These are phyloP conservation scores for Xylaria sp. DNA, from an alignment of 2,329 filamentous ascomycete species.

Conservation along the genomic window DNA sequence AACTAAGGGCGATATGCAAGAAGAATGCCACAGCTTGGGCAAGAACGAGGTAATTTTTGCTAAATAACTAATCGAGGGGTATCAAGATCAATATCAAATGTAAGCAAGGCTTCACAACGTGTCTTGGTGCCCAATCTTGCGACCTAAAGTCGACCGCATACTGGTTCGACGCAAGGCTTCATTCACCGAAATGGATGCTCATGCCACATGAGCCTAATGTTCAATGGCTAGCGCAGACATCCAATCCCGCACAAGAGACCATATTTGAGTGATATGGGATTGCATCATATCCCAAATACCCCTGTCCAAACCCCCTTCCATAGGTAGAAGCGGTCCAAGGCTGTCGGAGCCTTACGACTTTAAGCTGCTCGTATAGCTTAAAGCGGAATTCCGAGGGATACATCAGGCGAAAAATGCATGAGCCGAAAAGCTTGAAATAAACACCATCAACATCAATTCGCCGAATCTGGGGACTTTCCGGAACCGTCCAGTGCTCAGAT, in stretches of 20 bases:
- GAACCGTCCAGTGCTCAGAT: slow-evolving; percentile 1
- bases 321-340: neutral
- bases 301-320: neutral
- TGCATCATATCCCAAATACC: neutral
- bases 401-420: neutral
- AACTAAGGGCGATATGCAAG: no score
- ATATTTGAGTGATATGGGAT: neutral
- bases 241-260: neutral
- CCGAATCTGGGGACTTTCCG: slow-evolving; percentile 4
- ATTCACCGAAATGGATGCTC: neutral
- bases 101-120: no score
- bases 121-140: neutral
- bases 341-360: neutral
- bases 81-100: neutral
- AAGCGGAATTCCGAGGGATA: neutral
- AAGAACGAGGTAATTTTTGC: no score
- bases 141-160: neutral
- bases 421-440: slow-evolving; percentile 4
- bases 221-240: neutral
- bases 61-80: no score
- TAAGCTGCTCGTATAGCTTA: neutral
- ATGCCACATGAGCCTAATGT: no score
- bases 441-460: slow-evolving; percentile 7
- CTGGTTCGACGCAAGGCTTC: neutral
- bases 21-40: no score